Evolutionary conservation across 116 monocot species (phyloP), one percentile per base, ranked within the genome.

Genomic region (Papilionanthe hybrid): DNA sequence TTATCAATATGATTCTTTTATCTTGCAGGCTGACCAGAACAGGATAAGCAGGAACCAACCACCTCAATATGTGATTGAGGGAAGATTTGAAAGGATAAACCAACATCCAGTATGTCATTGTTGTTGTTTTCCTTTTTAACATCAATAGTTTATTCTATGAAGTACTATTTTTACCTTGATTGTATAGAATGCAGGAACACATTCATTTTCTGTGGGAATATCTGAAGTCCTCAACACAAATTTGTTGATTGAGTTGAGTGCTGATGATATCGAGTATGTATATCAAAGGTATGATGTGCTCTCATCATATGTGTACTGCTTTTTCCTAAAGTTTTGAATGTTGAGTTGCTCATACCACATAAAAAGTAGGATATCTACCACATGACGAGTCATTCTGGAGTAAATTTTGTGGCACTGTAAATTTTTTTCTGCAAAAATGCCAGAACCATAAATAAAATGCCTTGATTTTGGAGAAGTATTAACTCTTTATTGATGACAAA

Each of bases 251-350:
- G 93, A 99, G 84, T 80, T 99, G 42, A 90, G 85, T 90, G 99
- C 95, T 75, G 95, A 99, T 90, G 99, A 95, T 69, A 91, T 99
- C 37, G 88, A 99, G 57, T 99, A 94, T 88, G 91, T 99, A 0
- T 99, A 91, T 63, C 99, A 99, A 76, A 95, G 88, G 97, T 97
- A 91, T 28, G 32, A 32, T 8, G 32, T 11, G 27, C 10, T 76
- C 37, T 3, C 37, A 41, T 12, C 71, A 29, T 71, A 71, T 22
- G 5, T 6, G 41, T 71, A 32, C 41, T 71, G 71, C 71, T 71
- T 71, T 69, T 71, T 17, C 18, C 71, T 71, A 71, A 71, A 41
- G 37, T 3, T 71, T 17, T 11, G 12, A 71, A 71, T 71, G 32
- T 41, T 71, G n/a, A 32, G 12, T 71, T 37, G 71, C 1, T 71